A percentile compares a stretch with the other conserved stretches of the same genome.
Evolutionary conservation across 2,329 filamentous ascomycete genomes (phyloP).

Genomic region (Trichophyton rubrum): DNA sequence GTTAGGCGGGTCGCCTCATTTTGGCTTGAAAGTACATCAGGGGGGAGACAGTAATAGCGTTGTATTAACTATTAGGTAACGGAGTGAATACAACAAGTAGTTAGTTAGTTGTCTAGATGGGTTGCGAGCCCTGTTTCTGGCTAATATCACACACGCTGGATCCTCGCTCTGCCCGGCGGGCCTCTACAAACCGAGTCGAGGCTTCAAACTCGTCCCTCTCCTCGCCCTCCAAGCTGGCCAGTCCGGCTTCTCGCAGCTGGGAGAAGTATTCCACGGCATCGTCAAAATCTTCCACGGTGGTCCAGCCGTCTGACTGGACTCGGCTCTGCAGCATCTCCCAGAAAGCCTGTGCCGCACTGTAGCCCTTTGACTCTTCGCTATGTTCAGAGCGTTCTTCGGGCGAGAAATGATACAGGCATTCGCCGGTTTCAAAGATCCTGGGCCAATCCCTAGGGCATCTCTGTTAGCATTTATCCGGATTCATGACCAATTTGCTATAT

Average conservation of each 20-base stretch:
- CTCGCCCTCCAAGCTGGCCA: constrained; percentile 1
- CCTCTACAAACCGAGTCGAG: constrained; percentile 7
- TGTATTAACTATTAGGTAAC: too few species aligned
- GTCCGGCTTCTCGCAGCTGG: constrained; percentile 4
- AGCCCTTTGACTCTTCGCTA: constrained; percentile 8
- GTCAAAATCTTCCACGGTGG: constrained; percentile 7
- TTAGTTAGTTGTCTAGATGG: too few species aligned
- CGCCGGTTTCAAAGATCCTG: neutral
- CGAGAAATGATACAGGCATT: constrained; percentile 10
- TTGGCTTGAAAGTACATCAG: too few species aligned
- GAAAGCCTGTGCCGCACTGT: constrained; percentile 9
- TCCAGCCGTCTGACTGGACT: constrained; percentile 7
- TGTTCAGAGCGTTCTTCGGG: constrained; percentile 7
- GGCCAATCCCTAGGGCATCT: neutral
- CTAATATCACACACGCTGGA: neutral
- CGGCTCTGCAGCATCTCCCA: constrained; percentile 9
- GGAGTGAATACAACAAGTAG: too few species aligned
- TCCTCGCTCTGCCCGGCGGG: neutral
- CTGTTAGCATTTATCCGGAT: neutral
- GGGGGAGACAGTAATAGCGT: too few species aligned
- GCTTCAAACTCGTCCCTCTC: constrained; percentile 7
- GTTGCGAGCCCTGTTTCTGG: too few species aligned
- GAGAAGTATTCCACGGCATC: constrained; percentile 10
- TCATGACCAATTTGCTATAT: neutral
- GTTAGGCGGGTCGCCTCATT: too few species aligned